Conservation (phyloP, 768 basidiomycete species). For the Pleurotus sapidus region DNA sequence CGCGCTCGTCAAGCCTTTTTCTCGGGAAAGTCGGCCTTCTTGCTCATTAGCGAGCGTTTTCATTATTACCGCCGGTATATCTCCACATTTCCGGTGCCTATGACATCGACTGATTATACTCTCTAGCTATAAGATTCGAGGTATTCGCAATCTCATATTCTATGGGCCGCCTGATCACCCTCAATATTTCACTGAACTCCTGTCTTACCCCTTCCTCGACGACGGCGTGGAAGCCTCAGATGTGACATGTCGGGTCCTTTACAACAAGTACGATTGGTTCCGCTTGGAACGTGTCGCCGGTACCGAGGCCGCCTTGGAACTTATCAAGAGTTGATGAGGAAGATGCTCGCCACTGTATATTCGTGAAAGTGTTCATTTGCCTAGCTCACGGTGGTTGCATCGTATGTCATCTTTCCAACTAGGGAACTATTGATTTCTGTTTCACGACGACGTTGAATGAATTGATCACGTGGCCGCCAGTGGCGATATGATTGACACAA, state of each 20-base stretch:
- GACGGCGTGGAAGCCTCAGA: slow-evolving; percentile 85
- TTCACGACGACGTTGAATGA: no score
- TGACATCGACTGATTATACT: neutral
- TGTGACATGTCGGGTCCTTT: slow-evolving; percentile 77
- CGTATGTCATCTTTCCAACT: no score
- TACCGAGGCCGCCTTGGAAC: slow-evolving; percentile 40
- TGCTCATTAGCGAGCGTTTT: slow-evolving; percentile 95
- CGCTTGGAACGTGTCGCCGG: slow-evolving; percentile 82
- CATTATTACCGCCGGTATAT: slow-evolving; percentile 89
- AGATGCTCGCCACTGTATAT: no score
- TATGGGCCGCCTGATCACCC: slow-evolving; percentile 91
- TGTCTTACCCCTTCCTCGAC: slow-evolving; percentile 89
- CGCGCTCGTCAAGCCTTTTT: slow-evolving; percentile 94
- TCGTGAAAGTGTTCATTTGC: no score
- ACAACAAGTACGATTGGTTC: slow-evolving; percentile 89
- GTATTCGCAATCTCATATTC: slow-evolving; percentile 90
- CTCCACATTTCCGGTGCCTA: neutral
- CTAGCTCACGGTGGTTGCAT: no score
- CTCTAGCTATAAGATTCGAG: slow-evolving; percentile 85
- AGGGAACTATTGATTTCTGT: no score
- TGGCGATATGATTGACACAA: no score
- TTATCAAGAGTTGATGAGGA: slow-evolving; percentile 30
- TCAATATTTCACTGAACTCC: slow-evolving; percentile 87
- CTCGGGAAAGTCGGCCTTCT: slow-evolving; percentile 78
- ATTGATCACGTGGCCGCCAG: no score